Evolutionary conservation across 192 early-diverging fungal genomes (phyloP).

Genomic region (Coemansia sp.): DNA sequence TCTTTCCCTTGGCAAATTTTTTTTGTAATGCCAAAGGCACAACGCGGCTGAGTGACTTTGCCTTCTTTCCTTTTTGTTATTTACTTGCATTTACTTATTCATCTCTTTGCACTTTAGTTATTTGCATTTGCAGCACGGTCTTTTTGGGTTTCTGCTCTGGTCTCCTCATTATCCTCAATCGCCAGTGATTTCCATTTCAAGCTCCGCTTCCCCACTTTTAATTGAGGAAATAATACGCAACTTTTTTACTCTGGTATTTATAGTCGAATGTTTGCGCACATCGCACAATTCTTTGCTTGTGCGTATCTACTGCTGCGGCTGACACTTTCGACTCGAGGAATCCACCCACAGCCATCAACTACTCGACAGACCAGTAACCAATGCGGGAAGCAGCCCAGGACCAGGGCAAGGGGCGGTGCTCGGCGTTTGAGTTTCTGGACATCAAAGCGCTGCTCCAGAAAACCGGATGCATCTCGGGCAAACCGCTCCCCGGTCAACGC

Average conservation of each 20-base stretch:
- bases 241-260: background rate
- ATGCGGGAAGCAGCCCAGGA: constrained; percentile 6
- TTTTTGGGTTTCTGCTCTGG: background rate
- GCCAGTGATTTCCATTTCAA: background rate
- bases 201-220: background rate
- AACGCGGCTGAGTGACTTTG: background rate
- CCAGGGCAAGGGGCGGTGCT: constrained; percentile 15
- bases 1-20: background rate
- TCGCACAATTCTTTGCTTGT: background rate
- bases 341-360: background rate
- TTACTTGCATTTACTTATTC: constrained; percentile 1
- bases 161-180: background rate
- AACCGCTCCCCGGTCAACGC: constrained; percentile 27
- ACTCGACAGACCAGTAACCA: background rate
- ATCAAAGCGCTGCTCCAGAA: constrained; percentile 33
- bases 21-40: background rate
- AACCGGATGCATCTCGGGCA: constrained; percentile 19
- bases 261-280: background rate
- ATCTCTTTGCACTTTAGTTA: background rate
- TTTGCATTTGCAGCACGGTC: background rate
- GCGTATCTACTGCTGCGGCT: background rate
- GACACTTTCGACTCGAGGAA: background rate
- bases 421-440: constrained; percentile 21
- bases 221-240: background rate
- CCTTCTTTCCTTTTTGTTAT: constrained; percentile 3